These are phyloP conservation scores for Talinum fruticosum DNA, from an alignment of 148 eudicot genomes.

Conservation along the genomic window DNA sequence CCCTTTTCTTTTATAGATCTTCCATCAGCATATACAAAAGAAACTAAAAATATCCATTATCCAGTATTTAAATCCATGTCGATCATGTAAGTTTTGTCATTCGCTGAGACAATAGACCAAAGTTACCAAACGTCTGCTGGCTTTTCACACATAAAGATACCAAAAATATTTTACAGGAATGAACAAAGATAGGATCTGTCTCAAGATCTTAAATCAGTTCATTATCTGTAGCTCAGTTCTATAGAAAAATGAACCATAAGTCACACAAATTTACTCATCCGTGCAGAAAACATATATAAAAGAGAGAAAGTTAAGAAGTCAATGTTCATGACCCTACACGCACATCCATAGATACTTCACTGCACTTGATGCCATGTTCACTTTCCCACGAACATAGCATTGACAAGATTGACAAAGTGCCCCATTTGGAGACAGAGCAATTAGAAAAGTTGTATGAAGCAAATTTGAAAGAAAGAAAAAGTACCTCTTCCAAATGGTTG, in stretches of 20 bases:
- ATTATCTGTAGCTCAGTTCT: background rate
- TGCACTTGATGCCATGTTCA: no score
- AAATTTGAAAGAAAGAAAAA: background rate
- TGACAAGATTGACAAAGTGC: background rate
- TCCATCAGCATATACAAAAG: background rate
- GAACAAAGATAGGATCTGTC: background rate
- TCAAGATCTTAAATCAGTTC: background rate
- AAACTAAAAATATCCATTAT: background rate
- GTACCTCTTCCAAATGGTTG: slow-evolving; percentile 69
- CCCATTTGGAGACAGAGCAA: no score
- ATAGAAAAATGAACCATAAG: background rate
- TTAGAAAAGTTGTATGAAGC: background rate
- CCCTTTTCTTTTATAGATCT: background rate
- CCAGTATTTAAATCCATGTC: background rate
- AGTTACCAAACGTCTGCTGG: background rate
- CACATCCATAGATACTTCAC: no score
- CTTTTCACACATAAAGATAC: background rate
- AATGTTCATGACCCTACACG: no score
- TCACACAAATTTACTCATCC: background rate
- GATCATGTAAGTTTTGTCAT: background rate
- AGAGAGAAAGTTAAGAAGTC: no score
- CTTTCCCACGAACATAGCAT: background rate
- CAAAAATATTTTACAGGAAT: background rate
- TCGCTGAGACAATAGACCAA: background rate
- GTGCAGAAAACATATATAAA: background rate